Evolutionary conservation across 768 basidiomycete species (phyloP).

Genomic region (Lyophyllum decastes): DNA sequence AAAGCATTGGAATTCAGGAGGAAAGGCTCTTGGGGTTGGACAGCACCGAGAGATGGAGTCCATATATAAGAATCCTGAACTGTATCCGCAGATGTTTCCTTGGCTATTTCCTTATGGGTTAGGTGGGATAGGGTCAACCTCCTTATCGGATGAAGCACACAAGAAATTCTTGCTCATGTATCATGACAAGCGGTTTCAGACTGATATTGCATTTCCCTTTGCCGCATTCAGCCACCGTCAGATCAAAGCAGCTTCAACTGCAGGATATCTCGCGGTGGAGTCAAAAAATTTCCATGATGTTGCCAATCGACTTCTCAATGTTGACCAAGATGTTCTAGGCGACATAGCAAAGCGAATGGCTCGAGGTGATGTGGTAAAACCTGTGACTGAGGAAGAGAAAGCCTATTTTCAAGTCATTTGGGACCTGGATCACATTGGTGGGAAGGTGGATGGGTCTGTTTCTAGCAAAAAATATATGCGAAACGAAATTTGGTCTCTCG

Average conservation of each 20-base stretch:
- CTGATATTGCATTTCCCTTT: no score
- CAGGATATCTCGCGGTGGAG: no score
- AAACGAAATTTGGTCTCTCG: conserved; percentile 22
- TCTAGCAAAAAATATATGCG: not conserved
- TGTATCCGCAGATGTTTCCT: conserved; percentile 26
- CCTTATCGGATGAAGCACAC: conserved; percentile 22
- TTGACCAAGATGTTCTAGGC: conserved; percentile 5
- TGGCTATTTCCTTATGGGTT: conserved; percentile 43
- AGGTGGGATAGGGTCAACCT: conserved; percentile 31
- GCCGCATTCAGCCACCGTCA: no score
- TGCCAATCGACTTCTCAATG: conserved; percentile 9
- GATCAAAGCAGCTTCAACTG: no score
- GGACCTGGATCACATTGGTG: conserved; percentile 18
- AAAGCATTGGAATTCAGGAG: conserved; percentile 7
- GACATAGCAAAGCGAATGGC: conserved; percentile 6
- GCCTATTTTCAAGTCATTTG: conserved; percentile 19
- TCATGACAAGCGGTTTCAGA: conserved; percentile 38
- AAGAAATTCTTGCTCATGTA: conserved; percentile 34
- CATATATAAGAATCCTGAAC: conserved; percentile 32
- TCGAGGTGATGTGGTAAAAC: conserved; percentile 7
- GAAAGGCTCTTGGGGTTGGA: conserved; percentile 29
- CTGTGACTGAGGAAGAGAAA: conserved; percentile 19
- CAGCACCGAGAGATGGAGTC: conserved; percentile 25
- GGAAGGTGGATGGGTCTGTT: conserved; percentile 21
- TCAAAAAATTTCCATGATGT: conserved; percentile 15